A percentile compares a stretch with the other conserved stretches of the same genome.
Evolutionary conservation across 495 filamentous ascomycete species (phyloP).

Genomic region (Geoglossum glabrum): DNA sequence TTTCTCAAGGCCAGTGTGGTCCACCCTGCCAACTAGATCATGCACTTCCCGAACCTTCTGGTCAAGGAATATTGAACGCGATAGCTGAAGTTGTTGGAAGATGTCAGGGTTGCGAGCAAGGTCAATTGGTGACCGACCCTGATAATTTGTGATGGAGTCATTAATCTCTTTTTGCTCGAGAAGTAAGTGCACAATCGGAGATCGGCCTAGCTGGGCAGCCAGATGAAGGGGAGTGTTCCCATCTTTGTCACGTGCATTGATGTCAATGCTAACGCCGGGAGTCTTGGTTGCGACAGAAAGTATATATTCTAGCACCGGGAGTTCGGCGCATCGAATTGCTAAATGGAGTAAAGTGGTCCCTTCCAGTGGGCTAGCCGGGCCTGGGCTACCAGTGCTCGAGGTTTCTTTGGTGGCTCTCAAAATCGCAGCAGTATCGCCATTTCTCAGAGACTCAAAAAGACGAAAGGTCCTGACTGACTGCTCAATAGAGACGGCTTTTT

Average conservation of each 20-base stretch:
- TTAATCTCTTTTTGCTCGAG: constrained; percentile 66
- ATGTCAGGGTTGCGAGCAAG: constrained; percentile 80
- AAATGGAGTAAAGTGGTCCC: constrained; percentile 81
- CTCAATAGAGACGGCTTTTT: constrained; percentile 44
- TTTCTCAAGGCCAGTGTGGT: constrained; percentile 59
- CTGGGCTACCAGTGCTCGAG: constrained; percentile 15
- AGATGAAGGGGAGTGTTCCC: constrained; percentile 88
- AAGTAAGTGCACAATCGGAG: constrained; percentile 56
- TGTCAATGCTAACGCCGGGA: constrained; percentile 37
- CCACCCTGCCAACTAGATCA: constrained; percentile 41
- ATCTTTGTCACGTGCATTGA: constrained; percentile 79
- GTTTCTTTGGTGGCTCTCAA: constrained; percentile 63
- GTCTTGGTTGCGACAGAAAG: constrained; percentile 45
- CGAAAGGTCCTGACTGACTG: constrained; percentile 88
- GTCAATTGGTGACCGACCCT: constrained; percentile 71
- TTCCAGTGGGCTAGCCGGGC: constrained; percentile 29
- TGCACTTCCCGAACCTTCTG: constrained; percentile 67
- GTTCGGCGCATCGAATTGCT: constrained; percentile 91
- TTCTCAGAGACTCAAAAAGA: constrained; percentile 78
- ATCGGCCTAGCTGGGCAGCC: constrained; percentile 62
- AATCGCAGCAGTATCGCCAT: constrained; percentile 77
- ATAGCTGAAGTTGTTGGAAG: constrained; percentile 84
- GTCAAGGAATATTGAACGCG: constrained; percentile 78
- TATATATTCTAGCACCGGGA: constrained; percentile 88
- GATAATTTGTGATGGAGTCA: constrained; percentile 76